Conservation (phyloP, 2,329 filamentous ascomycete species). For the Bretziella fagacearum region DNA sequence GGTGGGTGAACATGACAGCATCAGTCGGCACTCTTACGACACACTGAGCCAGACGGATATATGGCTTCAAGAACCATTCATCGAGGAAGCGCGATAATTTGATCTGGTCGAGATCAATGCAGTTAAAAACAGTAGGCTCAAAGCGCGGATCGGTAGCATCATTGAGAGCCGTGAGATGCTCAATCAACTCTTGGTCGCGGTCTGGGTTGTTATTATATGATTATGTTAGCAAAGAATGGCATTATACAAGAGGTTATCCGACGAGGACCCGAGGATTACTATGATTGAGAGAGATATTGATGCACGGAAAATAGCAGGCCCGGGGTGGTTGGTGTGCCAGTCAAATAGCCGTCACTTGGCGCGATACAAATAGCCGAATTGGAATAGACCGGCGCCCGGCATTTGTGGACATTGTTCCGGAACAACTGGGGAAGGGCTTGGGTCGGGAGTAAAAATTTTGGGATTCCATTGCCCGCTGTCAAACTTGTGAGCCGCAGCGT, state of each 20-base stretch:
- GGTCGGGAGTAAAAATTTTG: not conserved
- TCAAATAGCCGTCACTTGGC: not conserved
- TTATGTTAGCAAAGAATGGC: not conserved
- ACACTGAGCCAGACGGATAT: conserved; percentile 35
- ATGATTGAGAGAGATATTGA: too few relatives aligned
- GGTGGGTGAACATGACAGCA: conserved; percentile 62
- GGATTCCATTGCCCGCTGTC: not conserved
- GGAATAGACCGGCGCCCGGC: not conserved
- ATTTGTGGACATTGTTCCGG: not conserved
- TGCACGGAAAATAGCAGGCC: not conserved
- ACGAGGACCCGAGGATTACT: not conserved
- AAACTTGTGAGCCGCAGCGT: not conserved
- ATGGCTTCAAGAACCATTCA: conserved; percentile 39
- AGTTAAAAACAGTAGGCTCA: conserved; percentile 30
- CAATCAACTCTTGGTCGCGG: conserved; percentile 21
- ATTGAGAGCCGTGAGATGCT: conserved; percentile 26
- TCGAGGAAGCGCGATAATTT: conserved; percentile 26
- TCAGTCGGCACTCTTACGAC: conserved; percentile 52
- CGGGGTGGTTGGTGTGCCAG: too few relatives aligned
- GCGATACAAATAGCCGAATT: not conserved
- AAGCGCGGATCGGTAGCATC: conserved; percentile 26
- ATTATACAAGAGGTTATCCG: not conserved
- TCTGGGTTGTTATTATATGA: not conserved
- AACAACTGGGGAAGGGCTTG: not conserved
- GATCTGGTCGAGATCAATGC: conserved; percentile 25